These are phyloP conservation scores for Cryphonectria radicalis DNA, from an alignment of 2,329 filamentous ascomycete species.

Conservation along the genomic window DNA sequence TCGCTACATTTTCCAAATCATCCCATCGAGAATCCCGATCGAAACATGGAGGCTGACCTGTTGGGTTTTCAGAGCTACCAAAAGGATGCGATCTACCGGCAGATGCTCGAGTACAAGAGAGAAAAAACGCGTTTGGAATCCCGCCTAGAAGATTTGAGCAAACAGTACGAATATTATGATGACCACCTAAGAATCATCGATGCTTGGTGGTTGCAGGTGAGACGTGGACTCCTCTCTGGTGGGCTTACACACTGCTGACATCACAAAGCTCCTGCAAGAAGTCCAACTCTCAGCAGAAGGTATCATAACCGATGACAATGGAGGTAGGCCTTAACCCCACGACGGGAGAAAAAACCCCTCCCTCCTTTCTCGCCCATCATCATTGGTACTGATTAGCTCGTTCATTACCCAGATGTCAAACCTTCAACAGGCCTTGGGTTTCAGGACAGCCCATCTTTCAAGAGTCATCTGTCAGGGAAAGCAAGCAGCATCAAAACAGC, in stretches of 20 bases:
- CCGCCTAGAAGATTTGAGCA: conserved; percentile 79
- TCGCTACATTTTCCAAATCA: conserved; percentile 33
- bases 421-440: conserved; percentile 65
- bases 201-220: conserved; percentile 91
- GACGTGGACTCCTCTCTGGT: conserved; percentile 34
- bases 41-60: conserved; percentile 42
- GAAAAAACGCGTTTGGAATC: conserved; percentile 82
- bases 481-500: conserved; percentile 76
- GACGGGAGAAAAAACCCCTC: neutral
- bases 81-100: conserved; percentile 95
- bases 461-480: conserved; percentile 77
- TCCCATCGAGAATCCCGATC: conserved; percentile 31
- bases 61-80: conserved; percentile 72
- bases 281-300: conserved; percentile 62
- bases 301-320: conserved; percentile 48
- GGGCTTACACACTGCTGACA: conserved; percentile 34
- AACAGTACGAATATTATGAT: conserved; percentile 80
- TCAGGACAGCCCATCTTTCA: conserved; percentile 72
- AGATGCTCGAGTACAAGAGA: conserved; percentile 98
- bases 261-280: conserved; percentile 63
- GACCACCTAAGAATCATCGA: conserved; percentile 91
- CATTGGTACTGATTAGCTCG: conserved; percentile 33
- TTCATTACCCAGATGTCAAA: conserved; percentile 48
- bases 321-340: conserved; percentile 41
- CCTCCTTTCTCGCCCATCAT: conserved; percentile 17